Base-by-base conservation (phyloP, 345 rosid genomes). In the Luvunga scandens region DNA sequence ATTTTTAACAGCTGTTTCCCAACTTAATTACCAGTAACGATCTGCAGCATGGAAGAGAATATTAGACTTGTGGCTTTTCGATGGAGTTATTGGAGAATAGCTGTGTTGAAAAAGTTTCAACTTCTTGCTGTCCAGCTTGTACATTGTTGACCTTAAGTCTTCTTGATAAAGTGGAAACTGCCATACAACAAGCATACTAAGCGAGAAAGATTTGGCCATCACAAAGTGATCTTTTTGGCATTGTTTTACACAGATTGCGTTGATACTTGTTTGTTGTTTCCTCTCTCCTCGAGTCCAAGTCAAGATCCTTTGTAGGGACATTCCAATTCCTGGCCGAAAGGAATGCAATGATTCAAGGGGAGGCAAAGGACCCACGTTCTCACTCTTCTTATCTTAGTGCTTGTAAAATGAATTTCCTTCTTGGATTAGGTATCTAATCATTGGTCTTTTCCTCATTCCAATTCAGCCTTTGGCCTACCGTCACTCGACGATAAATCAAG, bases 291-390 rank as follows among this genome's bases (percentile, higher is more conserved):
- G 14, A 14, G 50, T 45, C 50, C 21, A 7, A 77, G 70, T 84
- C 78, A 78, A 36, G 55, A 36, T 72, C 69, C 13, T 67, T 18
- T 27, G 24, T 21, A 13, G 25, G 71, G 31, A 64, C 33, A 64
- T 55, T 62, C 77, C 62, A 33, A 66, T 18, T 21, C 30, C 1
- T 21, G 25, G 80, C 87, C 85, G 85, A 85, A 82, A 82, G 83
- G 61, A 55, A 5, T 14, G 22, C 57, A 53, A 75, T 48, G n/a
- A 56, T 68, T 50, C 28, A 33, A 76, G 75, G 34, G 63, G 7
- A 16, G 55, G 13, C 48, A 30, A 7, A 5, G 55, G 79, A 33
- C 68, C 48, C 71, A 64, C 21, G 27, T 31, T 60, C 48, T 75
- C 75, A 28, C 36, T 5, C 28, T 4, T 2, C 28, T 7, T 0